Percentiles rank a stretch among this genome's conserved stretches.
Conservation (phyloP, 306 rosid species). For the Cicer yamashitae region DNA sequence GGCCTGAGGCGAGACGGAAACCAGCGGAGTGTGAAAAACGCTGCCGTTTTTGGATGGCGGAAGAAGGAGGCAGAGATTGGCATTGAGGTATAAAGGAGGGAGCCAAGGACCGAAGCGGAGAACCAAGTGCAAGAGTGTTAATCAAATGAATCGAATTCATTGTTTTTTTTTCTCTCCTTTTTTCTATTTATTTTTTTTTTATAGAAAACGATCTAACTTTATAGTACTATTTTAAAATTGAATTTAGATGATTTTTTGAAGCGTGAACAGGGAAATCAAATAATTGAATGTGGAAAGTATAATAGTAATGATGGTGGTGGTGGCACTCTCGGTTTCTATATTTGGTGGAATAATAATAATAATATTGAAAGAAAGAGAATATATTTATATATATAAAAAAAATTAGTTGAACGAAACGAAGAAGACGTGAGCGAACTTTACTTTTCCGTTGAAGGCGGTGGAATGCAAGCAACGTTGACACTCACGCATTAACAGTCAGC, state of each 20-base stretch:
- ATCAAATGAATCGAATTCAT: slow-evolving; percentile 60
- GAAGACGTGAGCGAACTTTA: slow-evolving; percentile 43
- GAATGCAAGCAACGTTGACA: slow-evolving; percentile 38
- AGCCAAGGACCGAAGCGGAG: slow-evolving; percentile 35
- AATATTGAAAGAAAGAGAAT: not conserved
- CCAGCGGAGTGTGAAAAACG: slow-evolving; percentile 38
- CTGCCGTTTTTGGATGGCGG: slow-evolving; percentile 40
- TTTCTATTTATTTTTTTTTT: not conserved
- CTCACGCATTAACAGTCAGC: slow-evolving; percentile 13
- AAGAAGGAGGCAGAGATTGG: slow-evolving; percentile 31
- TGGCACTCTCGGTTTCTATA: not conserved
- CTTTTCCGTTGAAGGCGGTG: slow-evolving; percentile 52
- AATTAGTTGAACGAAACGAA: slow-evolving; percentile 25
- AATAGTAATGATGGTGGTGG: not conserved
- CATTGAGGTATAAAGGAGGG: slow-evolving; percentile 38
- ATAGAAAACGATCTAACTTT: not conserved
- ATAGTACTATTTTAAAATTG: not conserved
- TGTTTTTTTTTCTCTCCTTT: not conserved
- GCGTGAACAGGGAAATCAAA: slow-evolving; percentile 17
- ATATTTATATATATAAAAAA: not conserved
- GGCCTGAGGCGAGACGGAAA: slow-evolving; percentile 40
- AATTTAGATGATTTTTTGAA: not conserved
- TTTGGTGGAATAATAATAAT: not conserved
- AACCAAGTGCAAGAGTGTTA: slow-evolving; percentile 35
- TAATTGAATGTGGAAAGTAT: slow-evolving; percentile 29